Conservation (phyloP, 2,329 filamentous ascomycete species). For the Trichoderma sp. region DNA sequence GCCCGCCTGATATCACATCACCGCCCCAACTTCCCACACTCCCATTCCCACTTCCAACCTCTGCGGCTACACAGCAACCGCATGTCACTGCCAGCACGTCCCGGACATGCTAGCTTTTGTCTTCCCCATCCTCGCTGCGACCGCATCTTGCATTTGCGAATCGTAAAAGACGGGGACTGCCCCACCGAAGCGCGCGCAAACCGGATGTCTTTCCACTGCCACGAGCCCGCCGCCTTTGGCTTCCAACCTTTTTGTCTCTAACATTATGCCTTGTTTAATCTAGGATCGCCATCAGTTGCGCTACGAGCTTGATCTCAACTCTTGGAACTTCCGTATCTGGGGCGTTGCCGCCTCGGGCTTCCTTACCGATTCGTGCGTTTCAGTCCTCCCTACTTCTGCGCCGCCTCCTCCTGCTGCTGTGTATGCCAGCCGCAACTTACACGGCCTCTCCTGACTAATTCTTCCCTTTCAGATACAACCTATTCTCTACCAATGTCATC, state of each 20-base stretch:
- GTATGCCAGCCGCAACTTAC: neutral
- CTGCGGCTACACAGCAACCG: neutral
- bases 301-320: conserved; percentile 58
- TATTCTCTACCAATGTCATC: conserved; percentile 60
- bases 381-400: neutral
- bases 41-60: neutral
- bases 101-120: neutral
- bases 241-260: neutral
- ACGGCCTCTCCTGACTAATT: neutral
- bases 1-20: neutral
- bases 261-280: neutral
- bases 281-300: conserved; percentile 57
- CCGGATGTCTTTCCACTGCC: conserved; percentile 10
- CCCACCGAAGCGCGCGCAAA: conserved; percentile 14
- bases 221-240: neutral
- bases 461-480: conserved; percentile 50
- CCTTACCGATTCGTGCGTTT: conserved; percentile 55
- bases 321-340: conserved; percentile 60
- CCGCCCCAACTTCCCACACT: neutral
- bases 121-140: conserved; percentile 24
- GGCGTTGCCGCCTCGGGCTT: conserved; percentile 59
- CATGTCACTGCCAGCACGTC: neutral
- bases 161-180: conserved; percentile 9
- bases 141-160: conserved; percentile 17
- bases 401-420: neutral